Conservation (phyloP, 768 basidiomycete genomes). For the Boletus pseudo-olivaceus region DNA sequence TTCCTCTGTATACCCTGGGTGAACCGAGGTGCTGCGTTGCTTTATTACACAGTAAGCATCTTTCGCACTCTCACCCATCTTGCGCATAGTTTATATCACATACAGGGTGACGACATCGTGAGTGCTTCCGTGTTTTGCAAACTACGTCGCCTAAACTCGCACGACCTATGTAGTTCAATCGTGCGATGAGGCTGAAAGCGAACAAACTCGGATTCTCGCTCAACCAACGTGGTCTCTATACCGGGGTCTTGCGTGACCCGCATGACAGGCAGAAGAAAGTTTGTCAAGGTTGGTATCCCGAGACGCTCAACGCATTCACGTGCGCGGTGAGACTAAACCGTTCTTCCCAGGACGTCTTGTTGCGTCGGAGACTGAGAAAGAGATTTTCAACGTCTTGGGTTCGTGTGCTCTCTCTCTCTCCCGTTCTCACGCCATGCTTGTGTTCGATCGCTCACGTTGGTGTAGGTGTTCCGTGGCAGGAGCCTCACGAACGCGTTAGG, state of each 20-base stretch:
- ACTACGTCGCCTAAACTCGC: background rate
- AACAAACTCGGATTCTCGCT: conserved; percentile 76
- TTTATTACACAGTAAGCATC: conserved; percentile 84
- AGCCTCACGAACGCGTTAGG: conserved; percentile 71
- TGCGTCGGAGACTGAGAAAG: conserved; percentile 81
- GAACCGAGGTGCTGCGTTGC: conserved; percentile 74
- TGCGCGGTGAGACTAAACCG: background rate
- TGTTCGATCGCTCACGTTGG: background rate
- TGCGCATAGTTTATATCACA: background rate
- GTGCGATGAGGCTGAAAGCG: conserved; percentile 83
- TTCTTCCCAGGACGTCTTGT: conserved; percentile 52
- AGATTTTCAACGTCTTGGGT: conserved; percentile 77
- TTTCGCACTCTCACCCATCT: background rate
- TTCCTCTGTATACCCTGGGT: conserved; percentile 79
- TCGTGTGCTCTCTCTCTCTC: conserved; percentile 9
- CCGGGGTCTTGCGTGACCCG: conserved; percentile 68
- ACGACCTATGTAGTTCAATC: conserved; percentile 75
- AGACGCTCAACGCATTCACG: background rate
- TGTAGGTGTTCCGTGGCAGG: conserved; percentile 73
- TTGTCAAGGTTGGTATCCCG: conserved; percentile 43
- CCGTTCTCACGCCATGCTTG: no score
- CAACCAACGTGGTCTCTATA: conserved; percentile 82
- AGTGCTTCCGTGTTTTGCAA: conserved; percentile 23
- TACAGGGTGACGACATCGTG: conserved; percentile 85
- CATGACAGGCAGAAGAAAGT: conserved; percentile 58